phyloP scores from a whole-genome alignment of 1,139 yeast genomes.

The Wickerhamomyces sp. region DNA sequence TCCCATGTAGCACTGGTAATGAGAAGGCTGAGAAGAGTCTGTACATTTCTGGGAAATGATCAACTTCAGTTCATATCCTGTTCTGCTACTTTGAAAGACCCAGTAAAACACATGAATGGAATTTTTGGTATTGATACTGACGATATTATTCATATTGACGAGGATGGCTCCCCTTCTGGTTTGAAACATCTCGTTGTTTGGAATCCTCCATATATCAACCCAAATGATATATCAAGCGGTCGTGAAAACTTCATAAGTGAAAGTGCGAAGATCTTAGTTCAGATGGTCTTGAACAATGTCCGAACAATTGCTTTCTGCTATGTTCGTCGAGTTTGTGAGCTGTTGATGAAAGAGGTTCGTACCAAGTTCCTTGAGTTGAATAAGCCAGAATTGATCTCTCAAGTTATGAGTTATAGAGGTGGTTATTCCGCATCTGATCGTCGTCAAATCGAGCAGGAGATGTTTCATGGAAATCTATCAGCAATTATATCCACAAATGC shows the following conservation, averaged over 20 bases:
- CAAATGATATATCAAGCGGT: slow-evolving; percentile 49
- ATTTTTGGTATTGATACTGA: slow-evolving; percentile 60
- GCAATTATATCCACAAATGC: slow-evolving; percentile 96
- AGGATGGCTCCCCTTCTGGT: slow-evolving; percentile 90
- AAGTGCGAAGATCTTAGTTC: slow-evolving; percentile 67
- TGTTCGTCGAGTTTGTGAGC: slow-evolving; percentile 79
- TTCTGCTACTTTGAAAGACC: slow-evolving; percentile 85
- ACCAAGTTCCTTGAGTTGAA: slow-evolving; percentile 39
- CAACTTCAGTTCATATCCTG: slow-evolving; percentile 70
- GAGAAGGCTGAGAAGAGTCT: slow-evolving; percentile 66
- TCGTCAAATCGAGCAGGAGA: slow-evolving; percentile 77
- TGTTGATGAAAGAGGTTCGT: slow-evolving; percentile 78
- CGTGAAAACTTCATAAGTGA: slow-evolving; percentile 71
- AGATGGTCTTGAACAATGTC: slow-evolving; percentile 57
- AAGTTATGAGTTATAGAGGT: slow-evolving; percentile 90
- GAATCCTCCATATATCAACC: slow-evolving; percentile 72
- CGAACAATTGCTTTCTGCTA: slow-evolving; percentile 89
- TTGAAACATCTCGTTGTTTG: slow-evolving; percentile 70
- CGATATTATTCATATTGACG: slow-evolving; percentile 45
- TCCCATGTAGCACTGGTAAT: slow-evolving; percentile 83
- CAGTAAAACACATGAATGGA: slow-evolving; percentile 61
- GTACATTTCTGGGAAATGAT: slow-evolving; percentile 47
- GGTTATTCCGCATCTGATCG: slow-evolving; percentile 88
- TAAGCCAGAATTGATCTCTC: slow-evolving; percentile 44
- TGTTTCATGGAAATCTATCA: slow-evolving; percentile 79